phyloP scores from a whole-genome alignment of 768 basidiomycete genomes.

The Suillus variegatus region DNA sequence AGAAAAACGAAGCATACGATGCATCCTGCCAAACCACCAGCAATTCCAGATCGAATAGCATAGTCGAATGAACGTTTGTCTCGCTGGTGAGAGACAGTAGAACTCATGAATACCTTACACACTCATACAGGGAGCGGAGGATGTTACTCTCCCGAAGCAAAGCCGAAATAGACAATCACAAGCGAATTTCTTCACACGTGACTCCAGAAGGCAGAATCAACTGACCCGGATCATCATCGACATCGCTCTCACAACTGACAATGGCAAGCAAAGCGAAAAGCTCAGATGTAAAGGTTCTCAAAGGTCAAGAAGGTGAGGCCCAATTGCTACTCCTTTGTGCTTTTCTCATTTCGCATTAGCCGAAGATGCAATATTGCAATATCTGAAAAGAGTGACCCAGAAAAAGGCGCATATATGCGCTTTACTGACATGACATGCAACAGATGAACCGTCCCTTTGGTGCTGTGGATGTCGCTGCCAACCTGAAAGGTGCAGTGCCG shows the following conservation, averaged over 20 bases:
- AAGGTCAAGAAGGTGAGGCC: slow-evolving; percentile 68
- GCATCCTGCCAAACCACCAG: slow-evolving; percentile 93
- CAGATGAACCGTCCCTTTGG: slow-evolving; percentile 96
- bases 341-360: slow-evolving; percentile 40
- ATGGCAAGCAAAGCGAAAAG: slow-evolving; percentile 53
- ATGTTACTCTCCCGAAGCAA: neutral
- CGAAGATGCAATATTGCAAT: slow-evolving; percentile 75
- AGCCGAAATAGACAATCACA: neutral
- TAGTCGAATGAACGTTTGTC: slow-evolving; percentile 60
- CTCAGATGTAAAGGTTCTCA: slow-evolving; percentile 59
- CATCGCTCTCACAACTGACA: neutral
- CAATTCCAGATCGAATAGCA: slow-evolving; percentile 81
- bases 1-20: slow-evolving; percentile 58
- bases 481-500: slow-evolving; percentile 85
- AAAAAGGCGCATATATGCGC: slow-evolving; percentile 14
- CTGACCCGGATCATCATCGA: neutral
- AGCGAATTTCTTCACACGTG: neutral
- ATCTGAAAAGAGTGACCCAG: slow-evolving; percentile 64
- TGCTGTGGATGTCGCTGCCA: slow-evolving; percentile 88
- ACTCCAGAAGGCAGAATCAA: neutral
- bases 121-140: slow-evolving; percentile 8
- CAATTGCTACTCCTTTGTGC: neutral
- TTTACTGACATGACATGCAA: neutral
- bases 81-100: slow-evolving; percentile 37
- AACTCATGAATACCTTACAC: slow-evolving; percentile 30